Conservation (phyloP, 108 stramenopile genomes). For the Skeletonema potamos region DNA sequence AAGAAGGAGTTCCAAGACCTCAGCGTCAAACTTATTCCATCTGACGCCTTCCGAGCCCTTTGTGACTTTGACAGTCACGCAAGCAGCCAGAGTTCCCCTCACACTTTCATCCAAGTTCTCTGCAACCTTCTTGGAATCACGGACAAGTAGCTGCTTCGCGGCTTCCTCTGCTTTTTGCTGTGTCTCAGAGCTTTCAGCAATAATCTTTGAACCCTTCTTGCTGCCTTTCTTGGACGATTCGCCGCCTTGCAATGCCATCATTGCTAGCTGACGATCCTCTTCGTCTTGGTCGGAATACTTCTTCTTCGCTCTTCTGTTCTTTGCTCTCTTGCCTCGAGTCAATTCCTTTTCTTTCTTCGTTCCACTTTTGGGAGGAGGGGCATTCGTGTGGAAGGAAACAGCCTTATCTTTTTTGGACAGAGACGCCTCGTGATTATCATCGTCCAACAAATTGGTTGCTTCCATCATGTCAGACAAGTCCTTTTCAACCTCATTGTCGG, state of each 20-base stretch:
- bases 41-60: slow-evolving; percentile 55
- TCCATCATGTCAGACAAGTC: not conserved
- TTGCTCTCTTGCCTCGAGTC: slow-evolving; percentile 73
- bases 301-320: slow-evolving; percentile 64
- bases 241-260: slow-evolving; percentile 89
- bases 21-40: slow-evolving; percentile 90
- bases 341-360: slow-evolving; percentile 73
- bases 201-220: slow-evolving; percentile 42
- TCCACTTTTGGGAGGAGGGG: slow-evolving; percentile 1
- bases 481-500: not conserved
- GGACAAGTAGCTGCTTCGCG: slow-evolving; percentile 65
- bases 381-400: slow-evolving; percentile 10
- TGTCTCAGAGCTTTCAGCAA: slow-evolving; percentile 39
- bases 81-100: slow-evolving; percentile 52
- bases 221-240: slow-evolving; percentile 57
- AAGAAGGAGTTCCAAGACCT: slow-evolving; percentile 73
- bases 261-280: slow-evolving; percentile 90
- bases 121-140: slow-evolving; percentile 61
- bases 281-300: slow-evolving; percentile 98
- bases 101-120: slow-evolving; percentile 57
- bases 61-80: slow-evolving; percentile 52
- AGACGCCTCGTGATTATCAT: not conserved
- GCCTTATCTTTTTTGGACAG: not conserved
- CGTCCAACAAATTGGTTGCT: not conserved
- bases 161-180: slow-evolving; percentile 72